Evolutionary conservation across 352 stramenopile species (phyloP).

Genomic region (Pythium periplocum): DNA sequence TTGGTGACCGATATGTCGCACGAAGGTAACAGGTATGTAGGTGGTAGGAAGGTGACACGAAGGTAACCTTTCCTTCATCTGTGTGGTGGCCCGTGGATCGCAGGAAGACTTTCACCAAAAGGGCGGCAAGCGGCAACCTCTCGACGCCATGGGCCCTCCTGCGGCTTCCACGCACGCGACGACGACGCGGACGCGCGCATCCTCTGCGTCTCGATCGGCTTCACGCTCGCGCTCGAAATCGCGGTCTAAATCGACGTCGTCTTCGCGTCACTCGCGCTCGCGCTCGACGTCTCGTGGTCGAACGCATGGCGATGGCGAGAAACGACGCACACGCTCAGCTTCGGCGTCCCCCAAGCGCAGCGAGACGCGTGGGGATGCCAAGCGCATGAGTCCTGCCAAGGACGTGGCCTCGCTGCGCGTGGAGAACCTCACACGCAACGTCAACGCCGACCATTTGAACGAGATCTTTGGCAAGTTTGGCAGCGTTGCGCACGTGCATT

Average conservation of each 20-base stretch:
- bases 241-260: slow-evolving; percentile 9
- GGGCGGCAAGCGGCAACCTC: not conserved
- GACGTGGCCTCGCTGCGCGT: slow-evolving; percentile 45
- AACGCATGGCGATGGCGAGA: slow-evolving; percentile 5
- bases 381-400: slow-evolving; percentile 14
- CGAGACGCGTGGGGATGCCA: not conserved
- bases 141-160: no score
- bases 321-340: not conserved
- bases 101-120: not conserved
- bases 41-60: not conserved
- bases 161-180: not conserved
- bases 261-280: slow-evolving; percentile 7
- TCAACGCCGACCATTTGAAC: slow-evolving; percentile 71
- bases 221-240: slow-evolving; percentile 5
- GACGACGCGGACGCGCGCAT: not conserved
- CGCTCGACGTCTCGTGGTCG: slow-evolving; percentile 7
- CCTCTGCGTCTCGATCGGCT: not conserved
- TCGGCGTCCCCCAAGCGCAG: not conserved
- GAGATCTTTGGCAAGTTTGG: slow-evolving; percentile 89
- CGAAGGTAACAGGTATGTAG: not conserved
- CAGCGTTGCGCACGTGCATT: slow-evolving; percentile 43
- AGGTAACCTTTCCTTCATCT: not conserved
- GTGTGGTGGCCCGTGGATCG: not conserved
- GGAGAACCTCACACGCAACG: slow-evolving; percentile 83
- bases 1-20: not conserved